These are phyloP conservation scores for Didymosphaeria variabile DNA, from an alignment of 2,329 filamentous ascomycete genomes.

Conservation along the genomic window DNA sequence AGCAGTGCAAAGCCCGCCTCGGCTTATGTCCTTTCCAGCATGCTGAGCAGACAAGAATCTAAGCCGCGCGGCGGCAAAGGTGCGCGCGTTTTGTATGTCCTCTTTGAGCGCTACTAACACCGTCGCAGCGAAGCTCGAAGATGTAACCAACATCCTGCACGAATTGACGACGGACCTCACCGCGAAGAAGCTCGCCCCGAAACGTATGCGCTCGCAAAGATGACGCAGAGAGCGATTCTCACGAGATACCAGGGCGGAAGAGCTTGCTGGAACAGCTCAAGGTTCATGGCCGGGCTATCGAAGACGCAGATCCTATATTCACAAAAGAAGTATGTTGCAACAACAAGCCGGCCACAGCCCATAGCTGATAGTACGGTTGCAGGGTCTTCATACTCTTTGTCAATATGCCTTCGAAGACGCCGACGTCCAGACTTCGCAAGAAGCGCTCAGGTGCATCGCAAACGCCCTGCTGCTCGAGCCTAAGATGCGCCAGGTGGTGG, in stretches of 20 bases:
- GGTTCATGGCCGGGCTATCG: constrained; percentile 76
- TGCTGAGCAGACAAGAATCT: constrained; percentile 25
- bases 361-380: constrained; percentile 21
- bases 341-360: background rate
- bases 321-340: constrained; percentile 69
- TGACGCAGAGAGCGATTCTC: constrained; percentile 12
- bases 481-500: constrained; percentile 74
- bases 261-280: constrained; percentile 72
- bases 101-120: background rate
- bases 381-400: constrained; percentile 80
- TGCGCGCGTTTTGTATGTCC: constrained; percentile 10
- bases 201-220: constrained; percentile 60
- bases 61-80: constrained; percentile 32
- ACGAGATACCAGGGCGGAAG: constrained; percentile 65
- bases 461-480: constrained; percentile 80
- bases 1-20: background rate
- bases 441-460: constrained; percentile 82
- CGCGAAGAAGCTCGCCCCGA: constrained; percentile 64
- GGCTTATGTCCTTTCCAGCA: constrained; percentile 10
- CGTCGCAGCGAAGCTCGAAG: constrained; percentile 69
- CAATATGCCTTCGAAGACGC: constrained; percentile 76
- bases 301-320: constrained; percentile 82
- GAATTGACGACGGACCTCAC: constrained; percentile 70
- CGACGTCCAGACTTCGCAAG: constrained; percentile 68
- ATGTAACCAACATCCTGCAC: constrained; percentile 71